These are phyloP conservation scores for Edaphochlamys debaryana DNA, from an alignment of 139 green algal species.

Conservation along the genomic window DNA sequence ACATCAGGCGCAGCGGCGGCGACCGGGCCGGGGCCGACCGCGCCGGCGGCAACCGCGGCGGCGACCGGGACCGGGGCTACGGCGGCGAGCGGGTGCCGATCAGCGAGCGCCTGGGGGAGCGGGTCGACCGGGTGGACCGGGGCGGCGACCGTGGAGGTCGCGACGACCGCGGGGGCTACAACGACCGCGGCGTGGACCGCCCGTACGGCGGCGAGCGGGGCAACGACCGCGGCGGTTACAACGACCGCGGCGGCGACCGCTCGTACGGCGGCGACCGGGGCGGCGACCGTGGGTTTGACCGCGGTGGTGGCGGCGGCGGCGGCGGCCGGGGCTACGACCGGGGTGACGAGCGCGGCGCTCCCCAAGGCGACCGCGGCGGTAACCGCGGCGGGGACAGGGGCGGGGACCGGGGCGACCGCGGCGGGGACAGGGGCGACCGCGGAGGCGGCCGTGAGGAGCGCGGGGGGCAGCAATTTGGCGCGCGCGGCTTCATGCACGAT, in stretches of 20 bases:
- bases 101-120: too few species aligned
- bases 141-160: too few species aligned
- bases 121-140: too few species aligned
- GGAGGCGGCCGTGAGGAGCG: too few species aligned
- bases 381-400: background rate
- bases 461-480: background rate
- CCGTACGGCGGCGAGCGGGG: too few species aligned
- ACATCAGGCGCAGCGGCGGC: too few species aligned
- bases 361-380: background rate
- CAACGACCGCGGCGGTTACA: background rate
- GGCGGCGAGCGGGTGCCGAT: background rate
- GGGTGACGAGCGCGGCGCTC: background rate
- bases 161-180: too few species aligned
- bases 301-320: background rate
- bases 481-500: constrained; percentile 32
- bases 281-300: background rate
- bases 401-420: background rate
- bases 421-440: background rate
- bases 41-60: background rate
- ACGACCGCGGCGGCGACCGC: background rate
- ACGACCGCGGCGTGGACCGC: too few species aligned
- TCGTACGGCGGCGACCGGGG: background rate
- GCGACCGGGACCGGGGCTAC: background rate
- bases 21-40: too few species aligned
- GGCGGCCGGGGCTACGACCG: background rate